These are phyloP conservation scores for Raffaelea ambrosiae DNA, from an alignment of 2,329 filamentous ascomycete genomes.

Conservation along the genomic window DNA sequence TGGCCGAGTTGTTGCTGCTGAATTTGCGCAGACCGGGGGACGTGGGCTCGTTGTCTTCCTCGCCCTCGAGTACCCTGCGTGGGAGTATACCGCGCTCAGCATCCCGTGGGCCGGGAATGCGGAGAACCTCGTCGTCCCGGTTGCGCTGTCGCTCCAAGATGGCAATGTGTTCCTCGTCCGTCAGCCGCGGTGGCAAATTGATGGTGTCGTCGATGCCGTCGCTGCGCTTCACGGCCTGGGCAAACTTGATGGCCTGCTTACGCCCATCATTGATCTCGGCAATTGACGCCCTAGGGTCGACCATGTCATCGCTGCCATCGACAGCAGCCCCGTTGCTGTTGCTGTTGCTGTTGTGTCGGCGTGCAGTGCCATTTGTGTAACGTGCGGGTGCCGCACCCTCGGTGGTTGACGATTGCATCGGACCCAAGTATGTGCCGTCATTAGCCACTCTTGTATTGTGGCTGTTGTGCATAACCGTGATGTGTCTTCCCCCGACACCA, in stretches of 20 bases:
- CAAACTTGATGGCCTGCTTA: conserved; percentile 55
- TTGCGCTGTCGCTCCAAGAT: conserved; percentile 81
- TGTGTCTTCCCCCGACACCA: conserved; percentile 58
- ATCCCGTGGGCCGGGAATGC: conserved; percentile 87
- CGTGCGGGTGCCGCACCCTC: no score
- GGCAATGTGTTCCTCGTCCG: conserved; percentile 73
- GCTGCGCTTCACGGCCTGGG: conserved; percentile 54
- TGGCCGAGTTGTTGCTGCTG: conserved; percentile 19
- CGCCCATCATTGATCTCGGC: conserved; percentile 15
- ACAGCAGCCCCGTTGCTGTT: no score
- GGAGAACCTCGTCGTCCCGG: conserved; percentile 62
- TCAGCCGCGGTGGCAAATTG: conserved; percentile 43
- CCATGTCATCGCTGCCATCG: neutral
- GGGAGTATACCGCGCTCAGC: conserved; percentile 76
- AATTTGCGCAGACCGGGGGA: conserved; percentile 2
- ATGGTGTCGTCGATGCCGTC: conserved; percentile 42
- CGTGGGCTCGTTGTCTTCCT: conserved; percentile 23
- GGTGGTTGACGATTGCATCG: conserved; percentile 8
- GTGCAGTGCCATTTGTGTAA: neutral
- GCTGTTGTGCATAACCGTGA: conserved; percentile 55
- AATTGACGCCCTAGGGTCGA: conserved; percentile 3
- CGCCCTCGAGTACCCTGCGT: conserved; percentile 33
- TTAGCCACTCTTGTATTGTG: conserved; percentile 51
- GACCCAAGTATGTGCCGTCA: conserved; percentile 45
- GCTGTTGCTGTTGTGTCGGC: neutral